Evolutionary conservation across 805 yeast species (phyloP), one percentile per base, ranked within the genome.

Genomic region (Hanseniaspora vineae): DNA sequence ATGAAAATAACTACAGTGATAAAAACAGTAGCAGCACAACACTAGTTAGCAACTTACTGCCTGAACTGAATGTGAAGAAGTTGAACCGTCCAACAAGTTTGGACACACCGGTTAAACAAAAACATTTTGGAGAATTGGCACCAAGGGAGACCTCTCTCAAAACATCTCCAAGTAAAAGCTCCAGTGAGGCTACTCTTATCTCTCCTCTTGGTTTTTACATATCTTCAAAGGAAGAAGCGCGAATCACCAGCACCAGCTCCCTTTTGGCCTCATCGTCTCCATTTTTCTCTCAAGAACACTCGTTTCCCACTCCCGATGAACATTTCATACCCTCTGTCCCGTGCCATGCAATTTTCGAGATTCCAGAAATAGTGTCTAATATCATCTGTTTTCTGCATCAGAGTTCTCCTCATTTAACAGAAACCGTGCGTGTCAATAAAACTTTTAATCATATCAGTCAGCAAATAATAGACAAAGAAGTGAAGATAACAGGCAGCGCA

Each of bases 361-460:
- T 82, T 35, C 95, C 96, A 0, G 96, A 87, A 61, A 80, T 87
- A 46, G 67, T 87, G n/a, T 14, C 17, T 14, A 37, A 37, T 37
- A 37, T 37, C n/a, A 10, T 37, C 5, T 10, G 4, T 10, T 10
- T n/a, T n/a, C 10, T 37, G 11, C 17, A 37, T n/a, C 4, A 4
- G 10, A 17, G n/a, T 11, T 37, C 40, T n/a, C 17, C 40, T n/a
- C 17, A 37, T n/a, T 15, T 37, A 5, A n/a, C 6, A 17, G 40
- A 37, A 37, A 37, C 40, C 5, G 12, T 37, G 19, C 6, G 12
- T n/a, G 19, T 37, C 17, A 37, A 37, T 10, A 37, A 18, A 37
- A 10, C 17, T 10, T 37, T 37, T 15, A 3, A 37, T 17, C n/a
- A 17, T 15, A n/a, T 37, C 5, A 37, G 19, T 15, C 5, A 3